Evolutionary conservation across 2,329 filamentous ascomycete genomes (phyloP), one percentile per base, ranked within the genome.

Genomic region (Alternaria hordeiaustralica): DNA sequence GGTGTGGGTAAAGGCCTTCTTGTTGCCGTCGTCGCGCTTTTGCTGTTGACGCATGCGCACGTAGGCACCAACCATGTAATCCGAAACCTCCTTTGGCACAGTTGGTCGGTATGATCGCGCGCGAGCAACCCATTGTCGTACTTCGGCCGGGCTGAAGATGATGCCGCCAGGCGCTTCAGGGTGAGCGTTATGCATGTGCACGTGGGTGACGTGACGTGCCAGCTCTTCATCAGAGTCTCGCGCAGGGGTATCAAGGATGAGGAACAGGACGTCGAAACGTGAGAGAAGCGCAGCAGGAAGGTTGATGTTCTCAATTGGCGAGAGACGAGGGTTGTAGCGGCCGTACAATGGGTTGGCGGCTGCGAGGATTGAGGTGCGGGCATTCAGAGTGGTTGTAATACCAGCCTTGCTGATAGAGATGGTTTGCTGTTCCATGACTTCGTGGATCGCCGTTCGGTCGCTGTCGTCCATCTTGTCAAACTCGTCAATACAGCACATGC

Each of bases 271-370:
- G 80, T 99, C 96, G 82, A 99, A 99, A 88, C 96, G 93, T 63
- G 95, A 97, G 58, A 99, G 88, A 20, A 99, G 88, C 20, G 96
- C 96, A 18, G 96, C 96, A n/a, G 96, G 96, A 44, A 99, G 89
- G 81, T 99, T 99, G 83, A 99, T 99, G 82, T 99, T 99, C 81
- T 99, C 96, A 25, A 99, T 94, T 0, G 96, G 96, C 1, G 95
- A 97, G 73, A 99, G 92, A 67, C 94, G 93, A 60, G 96, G 96
- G 83, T 99, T 99, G 86, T 99, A 99, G 66, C 96, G 93, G 68
- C 96, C 96, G 76, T 99, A 99, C 45, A 99, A 88, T 61, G 96
- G 96, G 83, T 99, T 99, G 71, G 96, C 96, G 20, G 96, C 96
- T 18, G 96, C 95, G 15, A 99, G 88, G 75, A 99, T 97, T 0